These are phyloP conservation scores for Saccharum spontaneum DNA, from an alignment of 176 grass and related monocot genomes.

Conservation along the genomic window DNA sequence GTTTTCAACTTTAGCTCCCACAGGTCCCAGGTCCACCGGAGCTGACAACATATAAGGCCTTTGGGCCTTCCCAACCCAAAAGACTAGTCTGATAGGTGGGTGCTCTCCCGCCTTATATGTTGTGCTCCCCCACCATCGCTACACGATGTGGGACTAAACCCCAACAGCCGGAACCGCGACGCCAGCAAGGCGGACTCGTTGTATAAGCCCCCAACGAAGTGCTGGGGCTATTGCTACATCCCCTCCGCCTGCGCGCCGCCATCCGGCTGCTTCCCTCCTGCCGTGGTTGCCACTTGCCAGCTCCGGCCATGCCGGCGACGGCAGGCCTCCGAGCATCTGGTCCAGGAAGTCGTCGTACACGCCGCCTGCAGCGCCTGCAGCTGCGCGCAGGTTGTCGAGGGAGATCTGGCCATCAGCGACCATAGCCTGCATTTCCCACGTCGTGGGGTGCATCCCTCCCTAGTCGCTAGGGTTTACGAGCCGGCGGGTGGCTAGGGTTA, in stretches of 20 bases:
- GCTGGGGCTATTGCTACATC: conserved; percentile 11
- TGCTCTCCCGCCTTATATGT: too few relatives aligned
- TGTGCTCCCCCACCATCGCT: too few relatives aligned
- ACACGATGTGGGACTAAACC: too few relatives aligned
- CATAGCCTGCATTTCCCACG: conserved; percentile 65
- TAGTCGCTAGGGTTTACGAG: conserved; percentile 28
- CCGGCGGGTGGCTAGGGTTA: conserved; percentile 23
- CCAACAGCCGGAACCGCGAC: conserved; percentile 62
- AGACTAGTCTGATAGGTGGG: too few relatives aligned
- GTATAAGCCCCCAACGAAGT: conserved; percentile 44
- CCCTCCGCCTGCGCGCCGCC: conserved; percentile 36
- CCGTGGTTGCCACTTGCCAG: conserved; percentile 24
- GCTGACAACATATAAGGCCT: too few relatives aligned
- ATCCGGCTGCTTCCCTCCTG: conserved; percentile 15
- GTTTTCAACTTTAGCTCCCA: too few relatives aligned
- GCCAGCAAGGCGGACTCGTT: conserved; percentile 81
- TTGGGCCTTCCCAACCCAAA: too few relatives aligned
- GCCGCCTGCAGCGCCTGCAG: conserved; percentile 6
- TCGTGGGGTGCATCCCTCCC: conserved; percentile 55
- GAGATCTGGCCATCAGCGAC: conserved; percentile 45
- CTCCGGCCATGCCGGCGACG: conserved; percentile 70
- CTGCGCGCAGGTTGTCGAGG: conserved; percentile 48
- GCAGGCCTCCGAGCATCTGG: conserved; percentile 72
- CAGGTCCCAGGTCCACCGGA: too few relatives aligned
- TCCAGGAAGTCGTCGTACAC: conserved; percentile 89